Evolutionary conservation across 352 stramenopile genomes (phyloP), one percentile per base, ranked within the genome.

Genomic region (Globisporangium radiosum): DNA sequence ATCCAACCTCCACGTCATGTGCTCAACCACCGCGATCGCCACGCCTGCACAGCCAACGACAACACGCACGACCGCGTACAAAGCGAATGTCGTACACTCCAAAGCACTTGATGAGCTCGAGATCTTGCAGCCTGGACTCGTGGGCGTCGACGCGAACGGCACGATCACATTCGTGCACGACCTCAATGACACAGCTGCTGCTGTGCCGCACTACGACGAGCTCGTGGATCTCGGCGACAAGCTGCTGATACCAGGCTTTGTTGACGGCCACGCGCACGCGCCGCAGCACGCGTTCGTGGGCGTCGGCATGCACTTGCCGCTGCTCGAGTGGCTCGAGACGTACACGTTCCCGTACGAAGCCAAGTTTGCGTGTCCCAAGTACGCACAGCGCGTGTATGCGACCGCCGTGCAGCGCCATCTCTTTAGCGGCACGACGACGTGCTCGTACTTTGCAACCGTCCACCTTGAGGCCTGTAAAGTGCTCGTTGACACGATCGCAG

Each of bases 281-380:
- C 89, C 95, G 5, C 94, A 98, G 77, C 94, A 97, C 69, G 83
- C 88, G 15, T 98, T 95, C 66, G 81, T 94, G 14, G 95, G 95
- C 36, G 94, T 96, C 40, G 93, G 90, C 49, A 97, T 97, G 79
- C 90, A 98, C 68, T 63, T 97, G 49, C 88, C 88, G 17, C 75
- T 98, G 42, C 79, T 98, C 50, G 64, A 97, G 42, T 98, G 95
- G 95, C 76, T 98, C 6, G 78, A 98, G 60, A 91, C 73, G 25
- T 97, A 98, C 66, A 98, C 95, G 39, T 98, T 98, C 67, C 94
- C 93, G 0, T 88, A 88, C 57, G 95, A 98, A 65, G 58, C 71
- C 36, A 92, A 94, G 51, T 94, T 94, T 57, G 63, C 75, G 36
- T 66, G 76, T 60, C 39, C 76, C 0, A 65, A 65, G 38, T 91